Base-by-base conservation (phyloP, 2,329 filamentous ascomycete genomes). In the Nigrospora sphaerica region DNA sequence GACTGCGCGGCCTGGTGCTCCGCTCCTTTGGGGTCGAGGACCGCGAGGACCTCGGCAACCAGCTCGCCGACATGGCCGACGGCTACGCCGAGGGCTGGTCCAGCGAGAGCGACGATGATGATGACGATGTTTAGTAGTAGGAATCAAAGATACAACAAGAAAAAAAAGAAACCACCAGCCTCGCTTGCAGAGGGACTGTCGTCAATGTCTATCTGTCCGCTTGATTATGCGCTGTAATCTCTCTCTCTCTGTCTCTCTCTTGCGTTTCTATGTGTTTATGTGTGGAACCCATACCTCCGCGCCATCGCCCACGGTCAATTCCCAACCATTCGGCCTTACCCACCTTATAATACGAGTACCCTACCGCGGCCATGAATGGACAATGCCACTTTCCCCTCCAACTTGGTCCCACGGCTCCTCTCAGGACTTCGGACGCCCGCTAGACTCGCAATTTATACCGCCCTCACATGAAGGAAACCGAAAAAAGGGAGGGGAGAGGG, bases 71-170 rank as follows among this genome's bases (percentile, higher is more conserved):
- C 49, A 83, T 97, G 57, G 85, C 86, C 1, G 91, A 95, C 59
- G 87, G 87, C 49, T 97, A 96, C 62, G 83, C 88, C 55, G 88
- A 93, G 50, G 89, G 89, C 2, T 95, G 88, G 87, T 83, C 81
- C 12, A 89, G 85, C 57, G 88, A 83, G 19, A 85, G 80, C 48
- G 86, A 88, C 55, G 75, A 81, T 10, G 83, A 80, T 17, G 82
- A 88, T 48, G 84, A 78, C 31, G 41, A 62, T n/a, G 33, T 9
- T 31, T 9, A 23, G 14, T 4, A 34, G 17, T 4, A 19, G 7
- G n/a, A 4, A 4, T 11, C 14, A 17, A 36, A 36, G 34, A 36
- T 6, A 36, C 2, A n/a, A n/a, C 23, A 36, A 36, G 14, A n/a
- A 17, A 36, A n/a, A 36, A 6, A n/a, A 11, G 16, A n/a, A 36